Conservation (phyloP, 2,329 filamentous ascomycete genomes). For the Hirsutella minnesotensis region DNA sequence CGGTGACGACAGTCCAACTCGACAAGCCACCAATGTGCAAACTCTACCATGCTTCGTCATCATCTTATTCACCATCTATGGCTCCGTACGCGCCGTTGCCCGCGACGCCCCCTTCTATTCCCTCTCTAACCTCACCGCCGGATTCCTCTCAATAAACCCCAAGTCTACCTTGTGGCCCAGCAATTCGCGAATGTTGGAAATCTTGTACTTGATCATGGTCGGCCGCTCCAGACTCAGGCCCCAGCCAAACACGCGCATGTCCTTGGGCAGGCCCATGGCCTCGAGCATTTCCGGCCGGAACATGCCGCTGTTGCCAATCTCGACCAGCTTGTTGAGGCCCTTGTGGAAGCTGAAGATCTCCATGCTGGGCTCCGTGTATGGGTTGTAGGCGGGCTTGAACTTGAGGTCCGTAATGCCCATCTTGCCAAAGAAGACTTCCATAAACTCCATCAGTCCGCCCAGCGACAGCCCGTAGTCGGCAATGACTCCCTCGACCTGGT, state of each 20-base stretch:
- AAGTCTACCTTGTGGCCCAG: conserved; percentile 93
- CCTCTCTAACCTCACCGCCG: conserved; percentile 82
- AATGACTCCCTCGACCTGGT: conserved; percentile 97
- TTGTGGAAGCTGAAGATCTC: conserved; percentile 96
- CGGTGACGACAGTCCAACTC: too few relatives aligned
- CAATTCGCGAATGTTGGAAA: conserved; percentile 83
- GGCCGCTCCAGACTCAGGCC: conserved; percentile 85
- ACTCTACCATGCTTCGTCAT: too few relatives aligned
- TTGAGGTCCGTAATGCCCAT: conserved; percentile 79
- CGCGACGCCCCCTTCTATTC: conserved; percentile 47
- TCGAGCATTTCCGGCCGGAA: conserved; percentile 97
- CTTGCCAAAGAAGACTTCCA: conserved; percentile 91
- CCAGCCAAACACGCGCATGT: conserved; percentile 90
- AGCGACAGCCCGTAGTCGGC: conserved; percentile 90
- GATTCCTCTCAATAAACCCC: conserved; percentile 81
- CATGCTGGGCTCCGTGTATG: conserved; percentile 84
- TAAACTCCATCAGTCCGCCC: conserved; percentile 84
- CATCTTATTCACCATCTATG: too few relatives aligned
- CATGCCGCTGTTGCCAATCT: conserved; percentile 98
- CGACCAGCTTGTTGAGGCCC: conserved; percentile 80
- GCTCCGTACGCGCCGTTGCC: too few relatives aligned
- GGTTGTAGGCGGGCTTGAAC: conserved; percentile 72
- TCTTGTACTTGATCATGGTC: conserved; percentile 93
- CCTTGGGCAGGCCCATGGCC: conserved; percentile 83
- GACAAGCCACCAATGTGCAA: too few relatives aligned